phyloP scores from a whole-genome alignment of 2,329 filamentous ascomycete genomes.

The Xylaria sp. region DNA sequence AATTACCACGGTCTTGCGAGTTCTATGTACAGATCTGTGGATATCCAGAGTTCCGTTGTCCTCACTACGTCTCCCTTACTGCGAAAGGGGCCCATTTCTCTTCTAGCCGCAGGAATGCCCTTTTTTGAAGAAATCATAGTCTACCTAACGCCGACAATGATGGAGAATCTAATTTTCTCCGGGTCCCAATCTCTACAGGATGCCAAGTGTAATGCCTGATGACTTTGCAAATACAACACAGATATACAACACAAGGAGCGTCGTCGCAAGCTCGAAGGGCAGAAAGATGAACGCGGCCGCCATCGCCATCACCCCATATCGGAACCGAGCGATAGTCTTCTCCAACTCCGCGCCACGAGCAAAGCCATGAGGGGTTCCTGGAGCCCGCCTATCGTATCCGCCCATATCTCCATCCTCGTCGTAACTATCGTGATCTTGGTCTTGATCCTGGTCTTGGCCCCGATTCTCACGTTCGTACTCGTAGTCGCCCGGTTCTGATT shows the following conservation, averaged over 20 bases:
- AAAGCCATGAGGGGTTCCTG: constrained; percentile 23
- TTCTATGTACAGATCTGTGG: constrained; percentile 26
- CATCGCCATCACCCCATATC: constrained; percentile 38
- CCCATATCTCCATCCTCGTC: constrained; percentile 39
- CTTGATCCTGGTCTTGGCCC: constrained; percentile 37
- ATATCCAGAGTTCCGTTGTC: constrained; percentile 6
- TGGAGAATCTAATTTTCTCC: constrained; percentile 39
- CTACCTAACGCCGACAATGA: constrained; percentile 39
- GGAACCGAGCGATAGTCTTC: constrained; percentile 37
- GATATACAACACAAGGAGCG: constrained; percentile 42
- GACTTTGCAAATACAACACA: constrained; percentile 38
- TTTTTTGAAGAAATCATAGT: constrained; percentile 25
- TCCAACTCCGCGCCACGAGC: constrained; percentile 28
- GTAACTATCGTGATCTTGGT: constrained; percentile 42
- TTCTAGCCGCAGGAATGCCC: constrained; percentile 17
- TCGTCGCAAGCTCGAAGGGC: constrained; percentile 39
- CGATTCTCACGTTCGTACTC: constrained; percentile 33
- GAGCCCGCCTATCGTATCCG: constrained; percentile 24
- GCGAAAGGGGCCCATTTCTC: constrained; percentile 6
- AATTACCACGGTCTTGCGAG: constrained; percentile 4
- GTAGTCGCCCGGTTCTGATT: constrained; percentile 42
- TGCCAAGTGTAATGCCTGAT: constrained; percentile 36
- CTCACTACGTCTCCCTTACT: constrained; percentile 13
- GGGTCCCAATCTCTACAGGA: constrained; percentile 36
- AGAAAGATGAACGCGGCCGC: constrained; percentile 40